Base-by-base conservation (phyloP, 768 basidiomycete species). In the Imleria badia region DNA sequence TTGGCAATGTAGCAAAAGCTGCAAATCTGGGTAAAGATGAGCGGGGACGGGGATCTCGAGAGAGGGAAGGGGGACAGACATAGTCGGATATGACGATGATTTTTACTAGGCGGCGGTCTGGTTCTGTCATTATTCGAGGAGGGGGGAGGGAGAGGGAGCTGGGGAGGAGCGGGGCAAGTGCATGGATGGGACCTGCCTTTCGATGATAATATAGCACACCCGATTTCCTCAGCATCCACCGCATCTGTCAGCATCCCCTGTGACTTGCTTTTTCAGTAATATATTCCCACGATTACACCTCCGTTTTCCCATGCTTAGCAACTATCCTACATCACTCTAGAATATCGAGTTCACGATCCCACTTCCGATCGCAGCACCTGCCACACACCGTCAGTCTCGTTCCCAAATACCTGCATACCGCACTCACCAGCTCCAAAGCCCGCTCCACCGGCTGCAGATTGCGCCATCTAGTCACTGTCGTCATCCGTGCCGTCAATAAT, bases 291-390 rank as follows among this genome's bases (percentile, higher is more conserved):
- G 44, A 31, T 39, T 6, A 63, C n/a, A 15, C 43, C 44, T 34
- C 44, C 42, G 2, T 31, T 22, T 58, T 66, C 63, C 22, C 66
- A 68, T 62, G 54, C 52, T 50, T 47, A 62, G 43, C 48, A 53
- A 62, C 49, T 54, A 52, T 48, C 41, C 49, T 57, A 64, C 50
- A 49, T 34, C 29, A 22, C 36, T 39, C 57, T 68, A 82, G 66
- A 82, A 80, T 36, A 81, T 73, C n/a, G 76, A 64, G 58, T 80
- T 73, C 57, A 82, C 67, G 23, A 81, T 62, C 14, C 71, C 77
- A 46, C 74, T 69, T 26, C 75, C 76, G 42, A 80, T 59, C 20
- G 77, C 77, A 56, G 75, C 74, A 35, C 80, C 80, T 80, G 52
- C 11, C 10, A 8, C 6, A 29, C 40, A 30, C 23, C 8, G 7